phyloP scores from a whole-genome alignment of 2,329 filamentous ascomycete genomes.

The Trichoderma endophyticum region DNA sequence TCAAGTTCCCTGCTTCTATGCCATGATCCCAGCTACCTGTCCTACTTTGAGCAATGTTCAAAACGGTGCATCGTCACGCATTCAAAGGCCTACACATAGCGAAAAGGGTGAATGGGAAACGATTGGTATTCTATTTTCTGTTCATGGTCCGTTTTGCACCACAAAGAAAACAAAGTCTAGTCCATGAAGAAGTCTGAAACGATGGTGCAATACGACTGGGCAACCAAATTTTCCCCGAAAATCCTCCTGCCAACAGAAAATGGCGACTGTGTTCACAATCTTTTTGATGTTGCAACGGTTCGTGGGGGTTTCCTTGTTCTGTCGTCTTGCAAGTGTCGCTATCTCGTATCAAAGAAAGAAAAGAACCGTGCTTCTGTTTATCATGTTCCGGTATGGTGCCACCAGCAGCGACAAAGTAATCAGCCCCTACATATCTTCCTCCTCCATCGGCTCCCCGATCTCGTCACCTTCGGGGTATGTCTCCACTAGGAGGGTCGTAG shows the following conservation, averaged over 20 bases:
- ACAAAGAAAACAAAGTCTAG: neutral
- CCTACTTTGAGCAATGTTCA: neutral
- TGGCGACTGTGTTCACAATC: neutral
- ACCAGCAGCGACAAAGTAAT: neutral
- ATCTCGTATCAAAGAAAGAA: neutral
- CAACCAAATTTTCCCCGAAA: neutral
- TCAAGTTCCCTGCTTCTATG: neutral
- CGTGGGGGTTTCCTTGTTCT: accelerated
- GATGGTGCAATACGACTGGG: neutral
- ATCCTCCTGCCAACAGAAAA: neutral
- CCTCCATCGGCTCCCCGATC: neutral
- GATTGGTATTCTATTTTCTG: neutral
- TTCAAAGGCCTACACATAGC: neutral
- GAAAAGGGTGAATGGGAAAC: neutral
- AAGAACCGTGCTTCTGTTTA: neutral
- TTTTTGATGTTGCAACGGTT: neutral
- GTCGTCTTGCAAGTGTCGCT: neutral
- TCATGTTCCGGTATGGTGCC: neutral
- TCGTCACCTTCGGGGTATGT: neutral
- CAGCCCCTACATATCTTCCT: neutral
- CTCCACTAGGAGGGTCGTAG: neutral
- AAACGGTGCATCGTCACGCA: neutral
- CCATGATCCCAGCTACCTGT: neutral
- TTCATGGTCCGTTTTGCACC: neutral
- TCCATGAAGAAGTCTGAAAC: neutral